Percentiles rank a stretch among this genome's conserved stretches.
phyloP scores from a whole-genome alignment of 352 stramenopile species.

The Pythium apleroticum region DNA sequence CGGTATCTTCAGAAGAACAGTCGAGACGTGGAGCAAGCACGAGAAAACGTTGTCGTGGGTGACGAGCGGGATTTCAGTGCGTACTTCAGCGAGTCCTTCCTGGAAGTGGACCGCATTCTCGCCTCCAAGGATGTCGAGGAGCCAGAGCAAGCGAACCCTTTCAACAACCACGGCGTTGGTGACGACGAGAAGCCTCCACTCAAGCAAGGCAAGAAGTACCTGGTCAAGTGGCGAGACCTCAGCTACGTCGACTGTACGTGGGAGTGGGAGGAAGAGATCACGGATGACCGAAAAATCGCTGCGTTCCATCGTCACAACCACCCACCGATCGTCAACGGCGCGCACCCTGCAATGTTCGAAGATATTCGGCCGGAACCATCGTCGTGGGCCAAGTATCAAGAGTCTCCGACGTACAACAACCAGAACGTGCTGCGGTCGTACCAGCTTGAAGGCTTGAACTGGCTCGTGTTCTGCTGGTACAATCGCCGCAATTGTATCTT shows the following conservation, averaged over 20 bases:
- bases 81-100: constrained; percentile 83
- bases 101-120: constrained; percentile 85
- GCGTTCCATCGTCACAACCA: constrained; percentile 87
- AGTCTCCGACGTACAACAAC: constrained; percentile 91
- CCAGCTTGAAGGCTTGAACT: constrained; percentile 98
- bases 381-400: constrained; percentile 87
- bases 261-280: constrained; percentile 90
- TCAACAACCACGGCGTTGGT: constrained; percentile 46
- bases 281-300: constrained; percentile 88
- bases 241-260: constrained; percentile 89
- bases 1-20: constrained; percentile 88
- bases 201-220: constrained; percentile 87
- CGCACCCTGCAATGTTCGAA: constrained; percentile 78
- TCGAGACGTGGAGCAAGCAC: constrained; percentile 69
- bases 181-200: constrained; percentile 45
- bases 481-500: constrained; percentile 95
- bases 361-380: constrained; percentile 76
- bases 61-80: constrained; percentile 76
- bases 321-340: constrained; percentile 80
- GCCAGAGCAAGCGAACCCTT: constrained; percentile 70
- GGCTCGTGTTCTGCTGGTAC: constrained; percentile 98
- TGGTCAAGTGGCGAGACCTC: constrained; percentile 92
- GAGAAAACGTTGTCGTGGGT: constrained; percentile 70
- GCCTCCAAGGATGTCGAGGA: constrained; percentile 79
- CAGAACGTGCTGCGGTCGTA: constrained; percentile 96